A percentile compares a stretch with the other conserved stretches of the same genome.
Conservation (phyloP, 768 basidiomycete genomes). For the Naganishia vaughanmartiniae region DNA sequence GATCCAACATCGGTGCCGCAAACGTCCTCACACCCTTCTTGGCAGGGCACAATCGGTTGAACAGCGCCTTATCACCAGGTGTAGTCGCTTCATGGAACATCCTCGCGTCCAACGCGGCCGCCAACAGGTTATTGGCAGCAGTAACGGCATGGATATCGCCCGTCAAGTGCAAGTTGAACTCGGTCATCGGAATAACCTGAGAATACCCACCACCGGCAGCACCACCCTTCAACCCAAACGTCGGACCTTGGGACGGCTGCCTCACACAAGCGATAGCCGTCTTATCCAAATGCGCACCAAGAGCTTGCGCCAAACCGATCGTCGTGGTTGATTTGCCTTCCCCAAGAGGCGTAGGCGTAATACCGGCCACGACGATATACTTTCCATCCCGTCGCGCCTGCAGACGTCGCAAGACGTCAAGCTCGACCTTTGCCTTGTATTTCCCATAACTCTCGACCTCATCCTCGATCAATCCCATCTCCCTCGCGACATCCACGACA, state of each 20-base stretch:
- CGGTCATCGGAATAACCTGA: slow-evolving; percentile 99
- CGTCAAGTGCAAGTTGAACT: slow-evolving; percentile 75
- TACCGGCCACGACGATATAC: slow-evolving; percentile 93
- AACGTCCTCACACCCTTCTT: slow-evolving; percentile 95
- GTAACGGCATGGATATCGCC: slow-evolving; percentile 98
- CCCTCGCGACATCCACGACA: slow-evolving; percentile 73
- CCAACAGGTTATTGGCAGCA: slow-evolving; percentile 93
- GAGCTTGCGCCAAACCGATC: slow-evolving; percentile 91
- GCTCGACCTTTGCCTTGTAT: slow-evolving; percentile 95
- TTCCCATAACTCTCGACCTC: slow-evolving; percentile 92
- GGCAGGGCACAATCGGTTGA: slow-evolving; percentile 81
- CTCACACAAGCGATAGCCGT: slow-evolving; percentile 94
- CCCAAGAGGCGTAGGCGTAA: slow-evolving; percentile 92
- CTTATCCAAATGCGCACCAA: slow-evolving; percentile 89
- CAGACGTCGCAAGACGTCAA: slow-evolving; percentile 79
- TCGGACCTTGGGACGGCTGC: slow-evolving; percentile 97
- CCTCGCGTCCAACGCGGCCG: slow-evolving; percentile 92
- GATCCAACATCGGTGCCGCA: slow-evolving; percentile 92
- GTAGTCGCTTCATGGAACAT: slow-evolving; percentile 98
- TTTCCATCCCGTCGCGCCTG: slow-evolving; percentile 84
- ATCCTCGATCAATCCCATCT: slow-evolving; percentile 79
- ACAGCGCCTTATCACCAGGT: slow-evolving; percentile 91
- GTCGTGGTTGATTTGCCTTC: slow-evolving; percentile 99
- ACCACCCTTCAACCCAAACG: slow-evolving; percentile 98
- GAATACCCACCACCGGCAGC: slow-evolving; percentile 98